phyloP scores from a whole-genome alignment of 176 grass and related monocot genomes.

The Oryza nivara region DNA sequence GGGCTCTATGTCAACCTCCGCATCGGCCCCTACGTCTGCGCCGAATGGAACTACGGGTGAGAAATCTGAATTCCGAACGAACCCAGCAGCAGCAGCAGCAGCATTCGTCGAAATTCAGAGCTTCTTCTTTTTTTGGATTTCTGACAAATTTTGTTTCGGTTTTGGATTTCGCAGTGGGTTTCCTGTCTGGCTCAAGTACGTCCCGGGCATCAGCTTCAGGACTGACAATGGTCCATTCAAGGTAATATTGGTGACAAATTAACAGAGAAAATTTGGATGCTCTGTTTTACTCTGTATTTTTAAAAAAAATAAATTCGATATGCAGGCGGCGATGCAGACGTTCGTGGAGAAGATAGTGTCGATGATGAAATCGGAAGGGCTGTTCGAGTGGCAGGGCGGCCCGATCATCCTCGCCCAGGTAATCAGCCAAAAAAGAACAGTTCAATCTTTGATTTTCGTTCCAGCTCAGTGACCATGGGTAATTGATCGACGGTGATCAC shows the following conservation, averaged over 20 bases:
- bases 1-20: slow-evolving; percentile 92
- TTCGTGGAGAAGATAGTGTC: slow-evolving; percentile 95
- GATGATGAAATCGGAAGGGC: slow-evolving; percentile 86
- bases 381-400: slow-evolving; percentile 87
- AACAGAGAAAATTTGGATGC: not conserved
- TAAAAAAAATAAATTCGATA: not conserved
- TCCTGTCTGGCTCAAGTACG: slow-evolving; percentile 97
- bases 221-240: slow-evolving; percentile 94
- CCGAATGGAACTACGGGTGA: slow-evolving; percentile 94
- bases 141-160: not conserved
- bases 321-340: slow-evolving; percentile 80
- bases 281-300: not conserved
- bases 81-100: not conserved
- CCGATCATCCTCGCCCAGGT: slow-evolving; percentile 86
- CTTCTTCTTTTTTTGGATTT: not conserved
- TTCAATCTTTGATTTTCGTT: too few species aligned
- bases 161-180: slow-evolving; percentile 65
- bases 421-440: too few species aligned
- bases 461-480: too few species aligned
- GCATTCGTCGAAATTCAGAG: not conserved
- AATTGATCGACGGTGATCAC: too few species aligned
- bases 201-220: slow-evolving; percentile 90
- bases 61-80: not conserved
- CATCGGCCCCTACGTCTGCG: slow-evolving; percentile 93
- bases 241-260: slow-evolving; percentile 5